Evolutionary conservation across 1,284 basidiomycete genomes (phyloP), one percentile per base, ranked within the genome.

Genomic region (Tilletia horrida): DNA sequence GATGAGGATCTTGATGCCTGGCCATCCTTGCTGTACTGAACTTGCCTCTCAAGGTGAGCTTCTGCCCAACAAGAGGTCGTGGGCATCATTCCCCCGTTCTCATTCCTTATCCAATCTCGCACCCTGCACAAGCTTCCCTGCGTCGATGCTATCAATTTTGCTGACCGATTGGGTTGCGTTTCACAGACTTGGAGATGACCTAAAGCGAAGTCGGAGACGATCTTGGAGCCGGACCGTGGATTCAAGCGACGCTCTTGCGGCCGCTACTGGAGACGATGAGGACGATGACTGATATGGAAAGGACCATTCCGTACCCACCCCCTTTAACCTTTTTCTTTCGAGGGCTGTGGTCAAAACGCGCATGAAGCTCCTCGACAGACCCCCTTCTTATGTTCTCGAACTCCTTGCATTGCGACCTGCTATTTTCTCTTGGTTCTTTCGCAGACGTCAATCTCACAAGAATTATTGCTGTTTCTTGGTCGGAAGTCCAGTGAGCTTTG

Each of bases 191-290:
- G 48, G 48, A 18, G 48, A 52, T 7, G 27, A 45, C 2, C 63
- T 57, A n/a, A 42, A 64, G 48, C 43, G 63, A 31, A 21, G 29
- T 23, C 63, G 63, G 6, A 45, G 63, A 48, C 40, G 63, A 40
- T 64, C 63, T 14, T 64, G 63, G 63, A 45, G 43, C 40, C 63
- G 63, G 35, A 52, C 63, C 3, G 63, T 64, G 2, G 63, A 64
- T 29, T 57, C 63, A n/a, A 52, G 48, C 23, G 63, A 64, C 48
- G 63, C 63, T 18, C 44, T 64, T 23, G 63, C 55, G 21, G 63
- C 48, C 21, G 63, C 48, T 35, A 50, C 27, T 7, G 63, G 35
- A 9, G 63, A 57, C 44, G 48, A 44, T 27, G 42, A 63, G 62
- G 21, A 63, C 14, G 62, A 63, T 7, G 21, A 45, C 2, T 18